These are phyloP conservation scores for Wilhelminamyces savonicus DNA, from an alignment of 805 yeast species.

Conservation along the genomic window DNA sequence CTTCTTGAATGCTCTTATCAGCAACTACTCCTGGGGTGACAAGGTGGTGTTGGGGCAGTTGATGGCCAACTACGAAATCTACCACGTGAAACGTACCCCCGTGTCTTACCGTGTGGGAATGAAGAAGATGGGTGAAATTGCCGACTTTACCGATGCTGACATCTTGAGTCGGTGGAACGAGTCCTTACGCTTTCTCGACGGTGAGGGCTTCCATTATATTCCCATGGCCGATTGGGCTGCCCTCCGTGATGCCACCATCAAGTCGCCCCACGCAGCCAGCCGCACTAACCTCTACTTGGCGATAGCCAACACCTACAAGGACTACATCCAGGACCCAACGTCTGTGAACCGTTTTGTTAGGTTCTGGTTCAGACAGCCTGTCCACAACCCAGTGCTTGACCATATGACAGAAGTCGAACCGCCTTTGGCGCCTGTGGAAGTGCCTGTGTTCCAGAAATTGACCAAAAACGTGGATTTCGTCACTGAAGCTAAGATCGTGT, in stretches of 20 bases:
- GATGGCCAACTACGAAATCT: conserved; percentile 51
- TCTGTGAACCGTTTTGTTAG: conserved; percentile 23
- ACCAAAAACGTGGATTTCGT: conserved; percentile 24
- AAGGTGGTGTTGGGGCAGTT: conserved; percentile 59
- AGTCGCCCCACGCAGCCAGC: conserved; percentile 16
- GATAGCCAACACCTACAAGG: conserved; percentile 17
- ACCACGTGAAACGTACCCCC: conserved; percentile 53
- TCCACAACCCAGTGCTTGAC: conserved; percentile 11
- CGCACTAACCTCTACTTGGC: conserved; percentile 8
- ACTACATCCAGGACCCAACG: conserved; percentile 33
- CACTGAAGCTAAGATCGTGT: conserved; percentile 11
- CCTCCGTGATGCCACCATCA: conserved; percentile 67
- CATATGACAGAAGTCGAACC: conserved; percentile 2
- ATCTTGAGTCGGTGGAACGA: conserved; percentile 55
- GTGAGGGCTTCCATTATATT: conserved; percentile 52
- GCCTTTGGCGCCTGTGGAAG: conserved; percentile 12
- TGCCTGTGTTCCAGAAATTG: conserved; percentile 21
- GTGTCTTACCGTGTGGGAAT: conserved; percentile 68
- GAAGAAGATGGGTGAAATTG: conserved; percentile 65
- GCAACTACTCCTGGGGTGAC: conserved; percentile 65
- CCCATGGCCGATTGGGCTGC: conserved; percentile 87
- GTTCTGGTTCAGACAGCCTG: conserved; percentile 24
- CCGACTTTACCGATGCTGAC: conserved; percentile 41
- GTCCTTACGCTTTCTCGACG: conserved; percentile 41
- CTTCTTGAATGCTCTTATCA: conserved; percentile 70